These are phyloP conservation scores for Metschnikowia lunata DNA, from an alignment of 805 yeast species.

Conservation along the genomic window DNA sequence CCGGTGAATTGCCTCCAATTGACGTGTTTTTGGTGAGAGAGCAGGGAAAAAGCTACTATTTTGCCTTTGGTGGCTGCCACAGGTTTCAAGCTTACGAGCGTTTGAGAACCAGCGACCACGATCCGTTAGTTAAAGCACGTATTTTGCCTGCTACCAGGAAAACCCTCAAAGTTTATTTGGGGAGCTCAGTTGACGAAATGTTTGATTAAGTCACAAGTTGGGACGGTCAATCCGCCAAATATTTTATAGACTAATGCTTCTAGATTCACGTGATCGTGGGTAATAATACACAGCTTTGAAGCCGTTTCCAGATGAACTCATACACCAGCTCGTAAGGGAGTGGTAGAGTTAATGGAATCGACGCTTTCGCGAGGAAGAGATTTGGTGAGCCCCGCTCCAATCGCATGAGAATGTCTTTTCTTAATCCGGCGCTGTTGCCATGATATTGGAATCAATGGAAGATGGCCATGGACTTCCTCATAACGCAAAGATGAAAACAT, in stretches of 20 bases:
- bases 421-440: conserved; percentile 16
- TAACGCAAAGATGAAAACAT: conserved; percentile 37
- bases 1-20: conserved; percentile 77
- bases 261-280: not conserved
- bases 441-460: conserved; percentile 37
- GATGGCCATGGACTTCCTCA: conserved; percentile 55
- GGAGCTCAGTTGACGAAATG: conserved; percentile 57
- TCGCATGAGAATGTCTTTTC: conserved; percentile 6
- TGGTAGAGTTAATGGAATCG: conserved; percentile 27
- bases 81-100: conserved; percentile 82
- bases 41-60: conserved; percentile 56
- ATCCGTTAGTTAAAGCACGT: conserved; percentile 59
- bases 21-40: conserved; percentile 71
- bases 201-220: conserved; percentile 20
- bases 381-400: not conserved
- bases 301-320: not conserved
- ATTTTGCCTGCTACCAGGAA: conserved; percentile 70
- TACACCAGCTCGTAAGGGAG: conserved; percentile 14
- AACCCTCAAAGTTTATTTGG: conserved; percentile 66
- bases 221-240: too few species aligned
- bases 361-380: conserved; percentile 17
- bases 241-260: not conserved
- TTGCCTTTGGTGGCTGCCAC: conserved; percentile 91
- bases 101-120: conserved; percentile 26
- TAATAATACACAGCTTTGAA: not conserved